Evolutionary conservation across 2,329 filamentous ascomycete species (phyloP), one percentile per base, ranked within the genome.

Genomic region (Piedraia hortae): DNA sequence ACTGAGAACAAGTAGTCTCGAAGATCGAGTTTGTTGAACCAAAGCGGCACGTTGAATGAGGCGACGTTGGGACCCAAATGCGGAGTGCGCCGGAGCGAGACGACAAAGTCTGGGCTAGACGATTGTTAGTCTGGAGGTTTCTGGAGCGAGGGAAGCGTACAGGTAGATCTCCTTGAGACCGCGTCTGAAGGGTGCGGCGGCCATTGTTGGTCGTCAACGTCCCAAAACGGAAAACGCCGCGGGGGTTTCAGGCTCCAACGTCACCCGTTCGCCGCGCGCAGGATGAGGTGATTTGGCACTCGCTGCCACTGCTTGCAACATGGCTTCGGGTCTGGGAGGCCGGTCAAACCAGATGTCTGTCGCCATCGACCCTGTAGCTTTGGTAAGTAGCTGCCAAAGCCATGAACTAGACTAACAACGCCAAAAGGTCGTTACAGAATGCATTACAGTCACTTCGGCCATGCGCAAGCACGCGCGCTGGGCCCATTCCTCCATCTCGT

Each of bases 401-500:
- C 7, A 7, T 17, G 16, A 10, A 7, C 16, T 10, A 17, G 16
- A 17, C 16, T 17, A 10, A 17, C 16, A 17, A 10, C 7, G 7
- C 7, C 7, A 10, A 17, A 7, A 17, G 16, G 16, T 22, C 21
- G 90, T 89, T 31, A 90, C 82, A 47, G 85, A 97, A 66, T 97
- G 85, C 47, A 93, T 93, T 42, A 82, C 80, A 20, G 82, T 97
- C 50, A 93, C 85, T 8, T 91, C 82, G 30, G 78, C 80, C 28
- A 91, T 97, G 61, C 80, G 89, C 40, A 97, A 97, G 51, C 71
- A 91, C 60, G 73, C 78, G 31, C 72, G 85, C 32, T 93, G 82
- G 57, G 77, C 78, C 21, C 80, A 93, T 44, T 90, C 80, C 7
- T 91, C 80, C 4, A 85, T 97, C 19, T 78, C 85, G 16, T 82